A percentile compares a stretch with the other conserved stretches of the same genome.
Conservation (phyloP, 192 early-diverging fungal species). For the Coemansia sp. region DNA sequence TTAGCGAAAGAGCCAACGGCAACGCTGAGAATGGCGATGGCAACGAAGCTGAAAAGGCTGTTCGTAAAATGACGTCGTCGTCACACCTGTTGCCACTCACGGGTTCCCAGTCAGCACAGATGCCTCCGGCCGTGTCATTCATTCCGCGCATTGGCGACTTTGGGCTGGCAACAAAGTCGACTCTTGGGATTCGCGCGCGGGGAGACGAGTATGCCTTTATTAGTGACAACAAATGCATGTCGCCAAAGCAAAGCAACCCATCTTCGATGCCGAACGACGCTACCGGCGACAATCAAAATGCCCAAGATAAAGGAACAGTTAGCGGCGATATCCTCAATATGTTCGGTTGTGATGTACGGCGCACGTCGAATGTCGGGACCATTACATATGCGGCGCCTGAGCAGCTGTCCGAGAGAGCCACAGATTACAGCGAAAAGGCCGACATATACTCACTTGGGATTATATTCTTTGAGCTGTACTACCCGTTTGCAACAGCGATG, state of each 20-base stretch:
- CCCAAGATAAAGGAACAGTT: neutral
- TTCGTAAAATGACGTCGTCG: neutral
- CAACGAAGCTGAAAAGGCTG: neutral
- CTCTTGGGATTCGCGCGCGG: constrained; percentile 31
- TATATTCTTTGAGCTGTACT: constrained; percentile 93
- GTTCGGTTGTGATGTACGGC: constrained; percentile 56
- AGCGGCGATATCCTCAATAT: neutral
- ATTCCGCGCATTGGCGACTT: constrained; percentile 87
- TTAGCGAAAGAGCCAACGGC: neutral
- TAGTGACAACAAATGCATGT: constrained; percentile 22
- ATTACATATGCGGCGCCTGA: constrained; percentile 87
- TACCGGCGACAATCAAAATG: neutral
- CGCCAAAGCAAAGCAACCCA: neutral
- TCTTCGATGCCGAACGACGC: neutral
- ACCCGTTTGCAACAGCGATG: constrained; percentile 88
- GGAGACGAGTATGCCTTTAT: constrained; percentile 45
- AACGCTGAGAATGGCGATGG: neutral
- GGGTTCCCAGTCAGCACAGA: neutral
- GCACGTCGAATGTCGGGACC: constrained; percentile 88
- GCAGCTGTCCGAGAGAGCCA: constrained; percentile 24
- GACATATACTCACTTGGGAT: constrained; percentile 98
- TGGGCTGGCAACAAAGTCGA: constrained; percentile 79
- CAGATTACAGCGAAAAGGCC: constrained; percentile 72
- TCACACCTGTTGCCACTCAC: neutral
- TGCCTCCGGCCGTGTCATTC: constrained; percentile 38